Base-by-base conservation (phyloP, 1,284 basidiomycete genomes). In the Singerocomus inundabilis region DNA sequence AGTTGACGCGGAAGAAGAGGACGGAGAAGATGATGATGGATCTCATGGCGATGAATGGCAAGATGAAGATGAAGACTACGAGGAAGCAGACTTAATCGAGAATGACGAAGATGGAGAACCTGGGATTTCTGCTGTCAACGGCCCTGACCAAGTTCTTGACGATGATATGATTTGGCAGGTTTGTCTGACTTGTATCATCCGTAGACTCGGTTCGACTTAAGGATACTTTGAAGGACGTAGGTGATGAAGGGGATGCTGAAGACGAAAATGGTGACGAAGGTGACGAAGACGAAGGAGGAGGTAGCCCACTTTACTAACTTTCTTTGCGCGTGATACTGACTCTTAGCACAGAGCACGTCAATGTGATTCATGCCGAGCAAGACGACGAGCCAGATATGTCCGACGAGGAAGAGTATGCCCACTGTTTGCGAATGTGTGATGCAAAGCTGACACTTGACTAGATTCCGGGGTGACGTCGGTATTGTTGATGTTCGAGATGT, bases 131-230 rank as follows among this genome's bases (percentile, higher is more conserved):
- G 71, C 64, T 16, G 70, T 70, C 18, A 63, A 68, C 3, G 72
- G 69, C 1, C 70, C 60, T 8, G 71, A 70, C 15, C 70, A 67
- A n/a, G 69, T 66, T 37, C 72, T 72, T 21, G 73, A 74, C 36
- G 80, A 77, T 30, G 84, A 84, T 52, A 79, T 82, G 57, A 77
- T 85, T 61, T 91, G 87, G 87, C 82, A 88, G 80, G 88, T 90
- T 63, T 36, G 78, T 67, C 32, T 42, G 15, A 45, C 38, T n/a
- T 6, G 31, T 49, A 26, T 39, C 33, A 2, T 44, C 46, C 28
- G n/a, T 10, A 44, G 18, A 31, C 24, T 0, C 25, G 10, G 36
- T 50, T 48, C 54, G 30, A 56, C 45, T 52, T 13, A 16, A 30
- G 10, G 12, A 49, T 52, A n/a, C 37, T 45, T 28, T 52, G 15